Evolutionary conservation across 2,329 filamentous ascomycete species (phyloP).

Genomic region (Xylaria digitata): DNA sequence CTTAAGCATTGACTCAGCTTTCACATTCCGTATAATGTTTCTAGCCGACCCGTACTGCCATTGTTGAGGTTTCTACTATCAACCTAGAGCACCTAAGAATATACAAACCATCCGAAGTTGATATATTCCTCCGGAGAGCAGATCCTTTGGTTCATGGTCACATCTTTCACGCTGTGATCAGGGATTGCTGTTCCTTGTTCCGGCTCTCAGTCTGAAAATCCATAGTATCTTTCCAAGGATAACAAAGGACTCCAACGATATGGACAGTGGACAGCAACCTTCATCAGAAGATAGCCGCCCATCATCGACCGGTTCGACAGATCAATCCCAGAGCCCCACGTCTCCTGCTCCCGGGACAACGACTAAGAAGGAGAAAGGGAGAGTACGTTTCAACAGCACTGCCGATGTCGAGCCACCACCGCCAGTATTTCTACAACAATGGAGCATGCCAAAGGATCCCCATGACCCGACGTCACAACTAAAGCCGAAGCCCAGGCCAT

Average conservation of each 20-base stretch:
- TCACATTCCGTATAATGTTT: slow-evolving; percentile 13
- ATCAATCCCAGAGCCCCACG: slow-evolving; percentile 11
- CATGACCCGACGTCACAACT: slow-evolving; percentile 35
- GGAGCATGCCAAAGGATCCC: slow-evolving; percentile 31
- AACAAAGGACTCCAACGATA: slow-evolving; percentile 16
- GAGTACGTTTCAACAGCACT: slow-evolving; percentile 62
- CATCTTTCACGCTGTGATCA: slow-evolving; percentile 3
- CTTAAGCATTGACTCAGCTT: slow-evolving; percentile 5
- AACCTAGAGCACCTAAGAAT: slow-evolving; percentile 7
- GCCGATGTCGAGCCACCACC: slow-evolving; percentile 52
- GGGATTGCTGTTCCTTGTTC: not conserved
- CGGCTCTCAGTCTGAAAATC: not conserved
- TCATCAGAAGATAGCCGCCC: slow-evolving; percentile 21
- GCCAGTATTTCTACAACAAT: slow-evolving; percentile 42
- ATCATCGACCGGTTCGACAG: slow-evolving; percentile 17
- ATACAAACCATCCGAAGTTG: not conserved
- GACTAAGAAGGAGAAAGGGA: slow-evolving; percentile 56
- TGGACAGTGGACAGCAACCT: slow-evolving; percentile 26
- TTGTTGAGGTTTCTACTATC: not conserved
- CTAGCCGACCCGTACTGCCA: slow-evolving; percentile 4
- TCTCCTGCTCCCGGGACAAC: slow-evolving; percentile 10
- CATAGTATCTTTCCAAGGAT: slow-evolving; percentile 1
- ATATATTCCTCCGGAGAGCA: slow-evolving; percentile 9
- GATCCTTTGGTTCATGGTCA: slow-evolving; percentile 4
- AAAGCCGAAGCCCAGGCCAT: slow-evolving; percentile 53